Evolutionary conservation across 306 rosid genomes (phyloP).

Genomic region (Purshia tridentata): DNA sequence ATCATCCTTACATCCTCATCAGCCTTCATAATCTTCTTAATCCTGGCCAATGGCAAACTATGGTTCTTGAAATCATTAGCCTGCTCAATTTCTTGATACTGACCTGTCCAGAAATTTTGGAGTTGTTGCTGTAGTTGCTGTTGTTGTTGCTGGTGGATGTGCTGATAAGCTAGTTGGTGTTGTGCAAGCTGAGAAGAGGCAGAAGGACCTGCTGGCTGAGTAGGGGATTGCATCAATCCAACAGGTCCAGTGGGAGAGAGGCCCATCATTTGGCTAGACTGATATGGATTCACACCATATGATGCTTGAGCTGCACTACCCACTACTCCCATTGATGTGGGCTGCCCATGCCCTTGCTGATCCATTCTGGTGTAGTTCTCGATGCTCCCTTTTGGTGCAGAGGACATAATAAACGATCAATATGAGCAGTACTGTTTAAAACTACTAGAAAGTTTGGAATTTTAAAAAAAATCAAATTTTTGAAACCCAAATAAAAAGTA

Average conservation of each 20-base stretch:
- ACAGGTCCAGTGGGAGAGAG: constrained; percentile 27
- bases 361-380: constrained; percentile 37
- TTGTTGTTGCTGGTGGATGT: constrained; percentile 42
- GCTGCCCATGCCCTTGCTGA: constrained; percentile 42
- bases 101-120: constrained; percentile 43
- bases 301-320: constrained; percentile 31
- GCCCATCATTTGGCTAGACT: constrained; percentile 35
- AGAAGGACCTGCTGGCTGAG: constrained; percentile 31
- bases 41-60: constrained; percentile 56
- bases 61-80: constrained; percentile 40
- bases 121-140: constrained; percentile 47
- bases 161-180: constrained; percentile 37
- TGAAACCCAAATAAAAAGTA: not conserved
- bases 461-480: not conserved
- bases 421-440: not conserved
- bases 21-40: constrained; percentile 66
- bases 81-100: constrained; percentile 42
- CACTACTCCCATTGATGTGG: constrained; percentile 16
- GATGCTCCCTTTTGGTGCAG: not conserved
- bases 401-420: not conserved
- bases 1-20: constrained; percentile 58
- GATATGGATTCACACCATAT: constrained; percentile 34
- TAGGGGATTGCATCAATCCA: constrained; percentile 32
- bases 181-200: constrained; percentile 35
- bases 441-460: not conserved